Conservation (phyloP, 2,329 filamentous ascomycete genomes). For the Thielaviopsis cerberus region DNA sequence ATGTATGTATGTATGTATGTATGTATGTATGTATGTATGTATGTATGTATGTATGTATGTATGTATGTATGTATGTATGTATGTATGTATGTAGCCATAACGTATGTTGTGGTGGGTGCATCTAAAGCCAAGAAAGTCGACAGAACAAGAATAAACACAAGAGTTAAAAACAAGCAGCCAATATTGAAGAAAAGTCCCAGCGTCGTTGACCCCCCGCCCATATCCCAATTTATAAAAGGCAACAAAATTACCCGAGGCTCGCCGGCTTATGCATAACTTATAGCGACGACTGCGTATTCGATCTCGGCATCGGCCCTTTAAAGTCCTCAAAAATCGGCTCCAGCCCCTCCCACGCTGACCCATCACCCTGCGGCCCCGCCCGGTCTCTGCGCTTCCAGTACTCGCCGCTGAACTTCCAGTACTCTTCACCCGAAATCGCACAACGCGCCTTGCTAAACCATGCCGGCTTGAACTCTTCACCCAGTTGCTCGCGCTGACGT, state of each 20-base stretch:
- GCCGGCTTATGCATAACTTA: too few species aligned
- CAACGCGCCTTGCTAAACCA: constrained; percentile 68
- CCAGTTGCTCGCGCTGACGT: constrained; percentile 51
- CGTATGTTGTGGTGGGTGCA: too few species aligned
- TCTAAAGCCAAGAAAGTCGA: too few species aligned
- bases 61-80: too few species aligned
- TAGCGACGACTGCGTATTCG: constrained; percentile 8
- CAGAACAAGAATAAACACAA: not conserved
- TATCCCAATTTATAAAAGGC: not conserved
- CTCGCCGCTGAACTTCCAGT: constrained; percentile 73
- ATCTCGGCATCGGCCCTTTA: constrained; percentile 5
- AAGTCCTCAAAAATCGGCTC: constrained; percentile 51
- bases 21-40: too few species aligned
- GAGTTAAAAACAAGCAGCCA: not conserved
- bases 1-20: too few species aligned
- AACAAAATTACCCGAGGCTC: not conserved
- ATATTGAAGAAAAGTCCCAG: not conserved
- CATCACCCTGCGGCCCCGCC: constrained; percentile 40
- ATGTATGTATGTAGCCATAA: too few species aligned
- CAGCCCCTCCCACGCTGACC: constrained; percentile 44
- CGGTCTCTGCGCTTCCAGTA: constrained; percentile 66
- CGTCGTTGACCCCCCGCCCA: not conserved
- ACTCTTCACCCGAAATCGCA: constrained; percentile 67
- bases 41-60: too few species aligned
- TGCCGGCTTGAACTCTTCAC: constrained; percentile 63